Percentiles rank a stretch among this genome's conserved stretches.
Conservation (phyloP, 108 stramenopile genomes). For the Schizochytrium sp. region DNA sequence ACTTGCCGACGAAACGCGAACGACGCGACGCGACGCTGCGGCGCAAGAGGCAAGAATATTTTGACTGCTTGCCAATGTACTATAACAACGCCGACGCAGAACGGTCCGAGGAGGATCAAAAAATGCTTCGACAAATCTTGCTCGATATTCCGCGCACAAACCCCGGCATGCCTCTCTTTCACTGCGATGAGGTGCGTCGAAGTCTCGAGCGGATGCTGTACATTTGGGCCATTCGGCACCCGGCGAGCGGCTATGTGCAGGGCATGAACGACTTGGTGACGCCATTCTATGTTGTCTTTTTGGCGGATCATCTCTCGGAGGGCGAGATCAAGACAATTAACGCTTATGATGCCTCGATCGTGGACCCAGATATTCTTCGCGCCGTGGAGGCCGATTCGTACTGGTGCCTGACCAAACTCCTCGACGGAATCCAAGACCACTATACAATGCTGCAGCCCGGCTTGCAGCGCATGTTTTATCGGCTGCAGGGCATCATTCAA, state of each 20-base stretch:
- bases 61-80: conserved; percentile 30
- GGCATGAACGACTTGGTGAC: conserved; percentile 95
- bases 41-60: conserved; percentile 42
- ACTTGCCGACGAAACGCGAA: conserved; percentile 32
- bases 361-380: conserved; percentile 3
- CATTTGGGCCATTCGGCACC: conserved; percentile 88
- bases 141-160: conserved; percentile 92
- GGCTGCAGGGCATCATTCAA: conserved; percentile 79
- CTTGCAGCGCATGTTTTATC: conserved; percentile 86
- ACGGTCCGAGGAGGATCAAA: conserved; percentile 77
- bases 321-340: conserved; percentile 47
- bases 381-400: conserved; percentile 89
- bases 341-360: conserved; percentile 31
- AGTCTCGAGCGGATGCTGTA: conserved; percentile 73
- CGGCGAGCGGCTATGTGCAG: conserved; percentile 89
- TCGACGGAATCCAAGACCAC: conserved; percentile 94
- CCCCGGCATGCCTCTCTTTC: conserved; percentile 82
- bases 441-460: conserved; percentile 95
- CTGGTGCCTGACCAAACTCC: conserved; percentile 88
- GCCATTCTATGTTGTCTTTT: conserved; percentile 78
- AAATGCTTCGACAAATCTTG: conserved; percentile 83
- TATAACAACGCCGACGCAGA: conserved; percentile 19
- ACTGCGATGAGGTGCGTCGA: conserved; percentile 72
- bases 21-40: conserved; percentile 27
- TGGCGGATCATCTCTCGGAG: conserved; percentile 66